Base-by-base conservation (phyloP, 164 flowering plant species). In the Kalanchoe fedtschenkoi region DNA sequence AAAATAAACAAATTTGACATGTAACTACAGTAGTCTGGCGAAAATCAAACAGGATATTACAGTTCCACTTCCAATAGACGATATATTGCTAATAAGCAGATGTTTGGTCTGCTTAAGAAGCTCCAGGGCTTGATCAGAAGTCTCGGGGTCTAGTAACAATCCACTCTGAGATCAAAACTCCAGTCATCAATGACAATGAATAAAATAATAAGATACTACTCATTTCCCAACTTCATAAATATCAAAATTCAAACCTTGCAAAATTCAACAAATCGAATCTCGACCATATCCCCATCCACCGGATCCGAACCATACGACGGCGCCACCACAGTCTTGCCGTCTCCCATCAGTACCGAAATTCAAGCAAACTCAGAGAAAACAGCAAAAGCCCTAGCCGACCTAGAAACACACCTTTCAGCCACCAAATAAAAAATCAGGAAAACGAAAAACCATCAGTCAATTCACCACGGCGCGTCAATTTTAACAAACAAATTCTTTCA, bases 71-170 rank as follows among this genome's bases (percentile, higher is more conserved):
- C 95, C 95, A 65, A 88, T 68, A 1, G 87, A 38, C 0, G 89
- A 74, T 37, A 71, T 61, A 62, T 77, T 83, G 5, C 85, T 67
- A 56, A 68, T 44, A 19, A 95, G 62, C 53, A 84, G 71, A 54
- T 73, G 81, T 65, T 85, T 87, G 69, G 87, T 83, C 61, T 87
- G 88, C 35, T 42, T 70, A 28, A 88, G 80, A 62, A 95, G 72
- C 70, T 71, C 74, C 66, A 75, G 59, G 13, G 88, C 87, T 66
- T 77, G 68, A 10, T 38, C 39, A 29, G 37, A 68, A 16, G 68
- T 65, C 43, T 53, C 75, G 53, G 83, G 91, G 28, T 81, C 92
- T 60, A 88, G 60, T 1, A 72, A 64, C 30, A 88, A 65, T 34
- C 72, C 79, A 53, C 64, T 68, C 96, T 95, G 81, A 24, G 35